Conservation (phyloP, 768 basidiomycete genomes). For the Russula foetens region DNA sequence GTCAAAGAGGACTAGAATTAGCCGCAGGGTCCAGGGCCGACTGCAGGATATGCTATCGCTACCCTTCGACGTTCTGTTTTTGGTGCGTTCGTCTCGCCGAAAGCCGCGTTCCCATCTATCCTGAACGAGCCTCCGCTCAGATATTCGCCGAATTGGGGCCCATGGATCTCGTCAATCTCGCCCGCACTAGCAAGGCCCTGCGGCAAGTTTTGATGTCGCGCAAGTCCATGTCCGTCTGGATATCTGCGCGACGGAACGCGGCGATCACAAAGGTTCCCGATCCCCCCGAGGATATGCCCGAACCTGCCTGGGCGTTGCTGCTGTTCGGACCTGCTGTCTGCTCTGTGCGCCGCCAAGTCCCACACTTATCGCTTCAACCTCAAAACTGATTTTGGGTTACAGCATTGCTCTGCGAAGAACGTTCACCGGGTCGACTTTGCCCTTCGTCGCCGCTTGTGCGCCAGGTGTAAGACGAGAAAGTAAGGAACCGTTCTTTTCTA, state of each 20-base stretch:
- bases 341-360: background rate
- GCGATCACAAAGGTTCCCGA: conserved; percentile 6
- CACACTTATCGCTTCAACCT: background rate
- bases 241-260: conserved; percentile 1
- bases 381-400: background rate
- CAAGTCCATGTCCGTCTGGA: conserved; percentile 14
- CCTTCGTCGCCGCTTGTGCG: conserved; percentile 17
- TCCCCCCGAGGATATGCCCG: conserved; percentile 18
- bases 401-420: conserved; percentile 13
- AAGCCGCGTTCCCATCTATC: background rate
- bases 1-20: background rate
- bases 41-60: conserved; percentile 16
- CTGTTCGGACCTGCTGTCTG: conserved; percentile 15
- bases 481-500: background rate
- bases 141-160: conserved; percentile 10
- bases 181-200: conserved; percentile 17
- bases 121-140: background rate
- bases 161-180: conserved; percentile 14
- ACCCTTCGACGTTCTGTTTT: conserved; percentile 13
- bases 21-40: conserved; percentile 8
- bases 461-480: conserved; percentile 10
- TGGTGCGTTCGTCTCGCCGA: background rate
- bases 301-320: conserved; percentile 18
- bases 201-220: conserved; percentile 18
- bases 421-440: conserved; percentile 16